Percentiles rank a stretch among this genome's conserved stretches.
Evolutionary conservation across 805 yeast species (phyloP).

Genomic region (Schizosaccharomyces japonicus): DNA sequence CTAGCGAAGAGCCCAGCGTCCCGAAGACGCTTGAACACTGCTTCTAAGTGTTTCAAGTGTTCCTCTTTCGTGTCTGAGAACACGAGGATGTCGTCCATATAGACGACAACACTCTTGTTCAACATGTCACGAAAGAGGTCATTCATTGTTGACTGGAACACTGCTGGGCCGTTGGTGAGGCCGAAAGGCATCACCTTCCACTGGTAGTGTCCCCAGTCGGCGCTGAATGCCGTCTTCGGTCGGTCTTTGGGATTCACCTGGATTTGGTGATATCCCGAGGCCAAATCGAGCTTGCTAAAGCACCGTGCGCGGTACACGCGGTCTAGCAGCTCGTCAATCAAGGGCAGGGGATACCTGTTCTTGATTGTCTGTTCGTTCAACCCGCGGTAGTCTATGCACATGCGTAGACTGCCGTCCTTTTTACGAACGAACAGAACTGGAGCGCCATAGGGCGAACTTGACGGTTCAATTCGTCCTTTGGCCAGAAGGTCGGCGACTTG

Average conservation of each 20-base stretch:
- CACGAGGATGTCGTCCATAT: conserved; percentile 12
- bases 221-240: background rate
- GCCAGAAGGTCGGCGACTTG: background rate
- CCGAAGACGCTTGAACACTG: conserved; percentile 1
- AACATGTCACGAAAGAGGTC: conserved; percentile 7
- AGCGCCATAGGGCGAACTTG: conserved; percentile 5
- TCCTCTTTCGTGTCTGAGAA: conserved; percentile 7
- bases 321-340: conserved; percentile 6
- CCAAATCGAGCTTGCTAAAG: conserved; percentile 12
- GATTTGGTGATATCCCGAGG: conserved; percentile 9
- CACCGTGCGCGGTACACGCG: conserved; percentile 7
- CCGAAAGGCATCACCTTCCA: conserved; percentile 15
- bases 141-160: conserved; percentile 11
- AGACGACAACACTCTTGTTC: conserved; percentile 8
- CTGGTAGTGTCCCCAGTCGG: conserved; percentile 8
- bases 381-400: conserved; percentile 11
- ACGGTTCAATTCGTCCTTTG: conserved; percentile 5
- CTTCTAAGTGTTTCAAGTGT: conserved; percentile 7
- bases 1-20: conserved; percentile 6
- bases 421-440: conserved; percentile 11
- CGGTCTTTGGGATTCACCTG: conserved; percentile 4
- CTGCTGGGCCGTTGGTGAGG: conserved; percentile 13
- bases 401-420: conserved; percentile 10
- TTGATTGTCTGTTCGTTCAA: conserved; percentile 10
- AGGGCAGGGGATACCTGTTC: conserved; percentile 10